Conservation (phyloP, 2,329 filamentous ascomycete genomes). For the Colletotrichum sp. region DNA sequence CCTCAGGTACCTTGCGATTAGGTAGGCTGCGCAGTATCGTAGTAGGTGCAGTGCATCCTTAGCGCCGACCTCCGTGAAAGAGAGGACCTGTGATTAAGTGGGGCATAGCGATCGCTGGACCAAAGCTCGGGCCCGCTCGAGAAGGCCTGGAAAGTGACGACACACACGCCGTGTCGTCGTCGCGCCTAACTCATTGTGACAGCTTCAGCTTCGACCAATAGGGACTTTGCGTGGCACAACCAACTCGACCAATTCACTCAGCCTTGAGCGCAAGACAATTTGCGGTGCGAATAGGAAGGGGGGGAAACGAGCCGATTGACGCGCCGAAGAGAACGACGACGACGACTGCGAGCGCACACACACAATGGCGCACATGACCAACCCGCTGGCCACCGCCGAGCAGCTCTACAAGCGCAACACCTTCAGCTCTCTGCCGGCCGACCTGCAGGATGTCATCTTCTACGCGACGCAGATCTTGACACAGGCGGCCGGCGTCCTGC, state of each 20-base stretch:
- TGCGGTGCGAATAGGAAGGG: not conserved
- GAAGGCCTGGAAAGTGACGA: conserved; percentile 4
- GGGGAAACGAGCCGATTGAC: not conserved
- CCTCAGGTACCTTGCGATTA: conserved; percentile 8
- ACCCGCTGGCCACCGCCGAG: conserved; percentile 73
- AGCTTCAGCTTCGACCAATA: conserved; percentile 13
- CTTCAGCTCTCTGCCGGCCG: conserved; percentile 63
- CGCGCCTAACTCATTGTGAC: conserved; percentile 4
- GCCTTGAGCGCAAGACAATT: not conserved
- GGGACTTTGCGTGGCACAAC: not conserved
- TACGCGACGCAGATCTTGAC: conserved; percentile 75
- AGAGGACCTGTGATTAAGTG: not conserved
- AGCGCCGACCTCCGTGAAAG: not conserved
- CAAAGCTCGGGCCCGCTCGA: conserved; percentile 4
- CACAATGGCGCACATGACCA: conserved; percentile 42
- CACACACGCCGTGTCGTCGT: not conserved
- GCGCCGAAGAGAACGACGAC: not conserved
- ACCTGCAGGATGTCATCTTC: conserved; percentile 74
- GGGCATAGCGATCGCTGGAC: not conserved
- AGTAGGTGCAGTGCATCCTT: not conserved
- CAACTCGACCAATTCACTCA: not conserved
- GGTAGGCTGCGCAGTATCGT: not conserved
- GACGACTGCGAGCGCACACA: not conserved
- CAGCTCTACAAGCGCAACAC: conserved; percentile 66
- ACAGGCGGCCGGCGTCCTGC: conserved; percentile 78